Conservation (phyloP, 768 basidiomycete species). For the Boletus pseudo-olivaceus region DNA sequence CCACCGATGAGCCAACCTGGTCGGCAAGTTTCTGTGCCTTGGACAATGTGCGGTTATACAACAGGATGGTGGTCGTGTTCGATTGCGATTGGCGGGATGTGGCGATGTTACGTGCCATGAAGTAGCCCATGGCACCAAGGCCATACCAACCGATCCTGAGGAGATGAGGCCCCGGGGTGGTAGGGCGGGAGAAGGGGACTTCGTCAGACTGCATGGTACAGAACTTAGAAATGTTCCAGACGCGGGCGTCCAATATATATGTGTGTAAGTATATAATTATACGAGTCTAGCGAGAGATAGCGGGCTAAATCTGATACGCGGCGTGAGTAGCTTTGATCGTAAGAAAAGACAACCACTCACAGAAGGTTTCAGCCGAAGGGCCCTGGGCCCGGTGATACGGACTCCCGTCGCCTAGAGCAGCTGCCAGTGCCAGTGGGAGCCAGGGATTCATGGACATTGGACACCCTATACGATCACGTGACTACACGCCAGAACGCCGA, state of each 20-base stretch:
- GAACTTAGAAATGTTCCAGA: constrained; percentile 4
- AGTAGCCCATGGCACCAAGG: constrained; percentile 67
- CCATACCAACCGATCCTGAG: constrained; percentile 44
- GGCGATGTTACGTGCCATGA: constrained; percentile 80
- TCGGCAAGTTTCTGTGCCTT: constrained; percentile 57
- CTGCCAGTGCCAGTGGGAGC: too few species aligned
- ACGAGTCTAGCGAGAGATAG: not conserved
- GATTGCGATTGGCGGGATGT: constrained; percentile 40
- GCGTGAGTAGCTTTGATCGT: not conserved
- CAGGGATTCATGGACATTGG: too few species aligned
- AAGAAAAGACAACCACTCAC: not conserved
- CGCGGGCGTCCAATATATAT: constrained; percentile 3
- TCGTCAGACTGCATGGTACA: constrained; percentile 11
- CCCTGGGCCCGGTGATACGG: not conserved
- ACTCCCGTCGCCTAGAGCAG: not conserved
- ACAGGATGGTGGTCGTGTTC: constrained; percentile 50
- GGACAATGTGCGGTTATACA: constrained; percentile 71
- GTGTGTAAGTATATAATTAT: not conserved
- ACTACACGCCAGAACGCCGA: too few species aligned
- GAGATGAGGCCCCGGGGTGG: constrained; percentile 42
- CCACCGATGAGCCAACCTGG: constrained; percentile 51
- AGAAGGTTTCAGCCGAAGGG: not conserved
- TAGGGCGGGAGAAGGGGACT: constrained; percentile 58
- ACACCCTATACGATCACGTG: constrained; percentile 6
- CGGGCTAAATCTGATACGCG: not conserved